These are phyloP conservation scores for Alternaria gaisen DNA, from an alignment of 2,329 filamentous ascomycete genomes.

Conservation along the genomic window DNA sequence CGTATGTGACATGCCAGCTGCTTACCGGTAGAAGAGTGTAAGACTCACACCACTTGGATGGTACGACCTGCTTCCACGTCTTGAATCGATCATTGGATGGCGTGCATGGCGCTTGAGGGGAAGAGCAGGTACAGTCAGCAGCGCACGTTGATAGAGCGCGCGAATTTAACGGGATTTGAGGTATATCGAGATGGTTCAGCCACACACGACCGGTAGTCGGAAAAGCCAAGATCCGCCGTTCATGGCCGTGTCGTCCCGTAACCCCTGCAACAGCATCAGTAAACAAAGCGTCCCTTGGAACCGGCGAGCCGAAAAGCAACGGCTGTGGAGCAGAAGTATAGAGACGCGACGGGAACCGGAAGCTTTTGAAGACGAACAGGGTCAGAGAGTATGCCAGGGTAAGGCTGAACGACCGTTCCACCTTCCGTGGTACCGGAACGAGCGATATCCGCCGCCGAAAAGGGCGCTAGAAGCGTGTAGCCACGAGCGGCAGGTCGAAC, in stretches of 20 bases:
- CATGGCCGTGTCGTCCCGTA: neutral
- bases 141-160: neutral
- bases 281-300: neutral
- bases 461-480: neutral
- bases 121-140: neutral
- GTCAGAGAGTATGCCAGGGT: neutral
- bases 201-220: neutral
- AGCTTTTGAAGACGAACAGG: constrained; percentile 2
- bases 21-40: neutral
- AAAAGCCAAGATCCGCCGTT: neutral
- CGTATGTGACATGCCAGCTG: neutral
- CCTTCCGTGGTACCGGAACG: constrained; percentile 7
- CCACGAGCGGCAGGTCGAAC: constrained; percentile 6
- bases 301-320: neutral
- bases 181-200: neutral
- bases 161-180: constrained; percentile 1
- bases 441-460: constrained; percentile 14
- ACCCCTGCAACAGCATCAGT: neutral
- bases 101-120: neutral
- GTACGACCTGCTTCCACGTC: neutral
- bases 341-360: constrained; percentile 8
- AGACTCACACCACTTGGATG: neutral
- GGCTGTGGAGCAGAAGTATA: neutral
- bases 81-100: no score
- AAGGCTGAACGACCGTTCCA: constrained; percentile 13